These are phyloP conservation scores for Mortierella sp. DNA, from an alignment of 371 early-diverging fungal genomes.

Conservation along the genomic window DNA sequence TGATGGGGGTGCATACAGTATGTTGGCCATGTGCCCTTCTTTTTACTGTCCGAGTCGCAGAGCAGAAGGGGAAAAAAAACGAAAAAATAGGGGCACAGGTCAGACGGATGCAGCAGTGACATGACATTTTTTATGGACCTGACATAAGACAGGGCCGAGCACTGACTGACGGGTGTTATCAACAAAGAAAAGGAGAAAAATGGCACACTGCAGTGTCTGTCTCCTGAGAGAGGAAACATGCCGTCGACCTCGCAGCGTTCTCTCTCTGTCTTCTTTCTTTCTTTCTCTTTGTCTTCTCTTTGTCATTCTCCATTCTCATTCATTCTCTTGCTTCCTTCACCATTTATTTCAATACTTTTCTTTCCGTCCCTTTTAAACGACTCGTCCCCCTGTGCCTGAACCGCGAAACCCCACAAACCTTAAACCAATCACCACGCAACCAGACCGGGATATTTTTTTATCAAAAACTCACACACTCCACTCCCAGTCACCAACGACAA, in stretches of 20 bases:
- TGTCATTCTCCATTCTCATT: background rate
- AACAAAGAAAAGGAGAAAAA: background rate
- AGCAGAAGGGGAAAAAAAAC: background rate
- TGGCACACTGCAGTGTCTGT: slow-evolving; percentile 1
- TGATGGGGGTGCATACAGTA: background rate
- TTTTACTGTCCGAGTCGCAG: slow-evolving; percentile 3
- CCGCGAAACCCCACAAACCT: background rate
- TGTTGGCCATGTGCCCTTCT: slow-evolving; percentile 6
- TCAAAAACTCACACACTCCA: background rate
- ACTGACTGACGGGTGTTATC: background rate
- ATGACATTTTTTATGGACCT: slow-evolving; percentile 11
- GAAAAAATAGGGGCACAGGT: slow-evolving; percentile 8
- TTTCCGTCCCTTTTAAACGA: background rate
- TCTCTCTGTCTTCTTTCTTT: background rate
- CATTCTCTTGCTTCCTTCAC: background rate
- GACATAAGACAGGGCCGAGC: background rate
- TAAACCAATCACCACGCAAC: background rate
- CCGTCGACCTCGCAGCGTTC: background rate
- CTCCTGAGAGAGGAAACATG: background rate
- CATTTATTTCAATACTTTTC: background rate
- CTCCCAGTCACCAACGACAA: background rate
- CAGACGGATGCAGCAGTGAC: background rate
- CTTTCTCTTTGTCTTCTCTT: background rate
- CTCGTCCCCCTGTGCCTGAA: background rate
- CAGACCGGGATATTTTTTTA: background rate